Conservation (phyloP, 139 green algal genomes). For the Chlorella sp. region DNA sequence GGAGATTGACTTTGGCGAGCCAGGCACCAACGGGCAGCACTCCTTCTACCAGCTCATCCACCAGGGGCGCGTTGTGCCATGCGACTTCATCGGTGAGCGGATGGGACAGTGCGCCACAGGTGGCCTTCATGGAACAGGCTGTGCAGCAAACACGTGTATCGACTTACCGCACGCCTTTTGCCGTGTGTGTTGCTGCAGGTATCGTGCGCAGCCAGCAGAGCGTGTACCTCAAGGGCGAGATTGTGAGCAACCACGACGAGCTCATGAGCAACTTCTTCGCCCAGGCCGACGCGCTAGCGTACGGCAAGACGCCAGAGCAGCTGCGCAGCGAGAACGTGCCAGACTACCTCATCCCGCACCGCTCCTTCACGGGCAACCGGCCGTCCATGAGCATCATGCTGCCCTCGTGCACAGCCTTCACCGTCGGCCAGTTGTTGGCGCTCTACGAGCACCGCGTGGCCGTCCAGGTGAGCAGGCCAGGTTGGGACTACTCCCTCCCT, state of each 20-base stretch:
- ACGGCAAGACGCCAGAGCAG: slow-evolving; percentile 85
- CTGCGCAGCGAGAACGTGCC: slow-evolving; percentile 82
- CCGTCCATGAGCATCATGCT: slow-evolving; percentile 90
- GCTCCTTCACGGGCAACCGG: slow-evolving; percentile 88
- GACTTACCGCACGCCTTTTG: no score
- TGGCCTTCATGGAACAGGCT: no score
- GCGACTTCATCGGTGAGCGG: slow-evolving; percentile 99
- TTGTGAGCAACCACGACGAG: slow-evolving; percentile 98
- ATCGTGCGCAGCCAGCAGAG: slow-evolving; percentile 83
- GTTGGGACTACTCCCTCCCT: no score
- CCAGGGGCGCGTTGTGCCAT: slow-evolving; percentile 74
- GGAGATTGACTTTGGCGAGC: slow-evolving; percentile 99
- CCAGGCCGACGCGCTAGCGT: slow-evolving; percentile 87
- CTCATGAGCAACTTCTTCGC: slow-evolving; percentile 99
- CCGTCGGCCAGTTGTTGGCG: slow-evolving; percentile 89
- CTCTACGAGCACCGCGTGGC: slow-evolving; percentile 98
- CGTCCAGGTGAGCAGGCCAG: slow-evolving; percentile 60
- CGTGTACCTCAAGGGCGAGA: slow-evolving; percentile 87
- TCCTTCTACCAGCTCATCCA: slow-evolving; percentile 99
- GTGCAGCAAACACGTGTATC: no score
- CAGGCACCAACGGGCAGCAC: slow-evolving; percentile 99
- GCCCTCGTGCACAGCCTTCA: slow-evolving; percentile 83
- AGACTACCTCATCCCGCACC: slow-evolving; percentile 91
- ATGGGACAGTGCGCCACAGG: no score
- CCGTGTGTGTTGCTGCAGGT: no score